Conservation (phyloP, 2,329 filamentous ascomycete species). For the Immersiporthe knoxdaviesiana region DNA sequence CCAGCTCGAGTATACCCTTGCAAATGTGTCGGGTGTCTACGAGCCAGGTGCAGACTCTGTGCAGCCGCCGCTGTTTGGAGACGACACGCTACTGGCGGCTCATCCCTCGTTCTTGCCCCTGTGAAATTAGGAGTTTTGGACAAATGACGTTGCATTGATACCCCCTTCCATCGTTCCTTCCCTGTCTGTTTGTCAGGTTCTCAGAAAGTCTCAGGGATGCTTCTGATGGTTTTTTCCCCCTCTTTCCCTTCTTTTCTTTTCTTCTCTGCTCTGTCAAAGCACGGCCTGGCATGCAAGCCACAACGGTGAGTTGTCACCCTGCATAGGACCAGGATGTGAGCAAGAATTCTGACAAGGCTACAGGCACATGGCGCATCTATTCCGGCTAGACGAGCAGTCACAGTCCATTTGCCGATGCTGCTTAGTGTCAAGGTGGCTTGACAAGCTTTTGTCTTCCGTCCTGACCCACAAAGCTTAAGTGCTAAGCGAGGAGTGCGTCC, state of each 20-base stretch:
- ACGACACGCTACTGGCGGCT: background rate
- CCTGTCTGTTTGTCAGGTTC: no score
- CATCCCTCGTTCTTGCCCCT: background rate
- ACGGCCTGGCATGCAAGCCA: background rate
- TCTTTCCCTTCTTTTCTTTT: no score
- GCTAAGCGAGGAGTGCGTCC: background rate
- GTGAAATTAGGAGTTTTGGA: background rate
- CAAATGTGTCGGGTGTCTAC: slow-evolving; percentile 32
- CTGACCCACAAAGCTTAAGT: no score
- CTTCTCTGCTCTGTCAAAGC: background rate
- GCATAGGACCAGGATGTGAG: background rate
- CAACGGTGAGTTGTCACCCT: background rate
- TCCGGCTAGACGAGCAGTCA: background rate
- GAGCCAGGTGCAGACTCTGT: slow-evolving; percentile 24
- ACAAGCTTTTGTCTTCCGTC: no score
- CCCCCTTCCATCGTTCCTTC: background rate
- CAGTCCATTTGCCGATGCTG: background rate
- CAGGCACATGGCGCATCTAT: no score
- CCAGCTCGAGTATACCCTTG: slow-evolving; percentile 28
- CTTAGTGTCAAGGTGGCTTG: background rate
- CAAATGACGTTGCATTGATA: background rate
- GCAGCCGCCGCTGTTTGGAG: slow-evolving; percentile 15
- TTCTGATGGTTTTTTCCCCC: background rate
- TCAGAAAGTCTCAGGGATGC: background rate
- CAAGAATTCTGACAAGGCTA: background rate